Base-by-base conservation (phyloP, 108 stramenopile species). In the Fragilaria radians region DNA sequence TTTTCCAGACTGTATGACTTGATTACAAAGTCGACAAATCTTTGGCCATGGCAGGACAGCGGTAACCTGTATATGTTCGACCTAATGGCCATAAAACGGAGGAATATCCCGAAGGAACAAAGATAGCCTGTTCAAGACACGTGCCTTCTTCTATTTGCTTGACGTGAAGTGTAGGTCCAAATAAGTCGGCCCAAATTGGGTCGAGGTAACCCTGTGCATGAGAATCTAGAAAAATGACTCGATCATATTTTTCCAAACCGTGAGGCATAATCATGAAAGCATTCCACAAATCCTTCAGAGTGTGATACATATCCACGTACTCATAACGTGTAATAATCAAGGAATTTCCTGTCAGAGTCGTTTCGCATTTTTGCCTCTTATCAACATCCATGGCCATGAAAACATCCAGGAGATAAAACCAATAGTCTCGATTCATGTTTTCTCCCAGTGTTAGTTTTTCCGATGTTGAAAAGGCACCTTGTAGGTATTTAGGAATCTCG, bases 301-400 rank as follows among this genome's bases (percentile, higher is more conserved):
- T 70, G 56, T 74, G 73, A 32, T 71, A 74, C 21, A 79, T 45
- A 48, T 79, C 73, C 19, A 67, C 77, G 32, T 79, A 79, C 46
- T 73, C 72, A 32, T 74, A 73, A 1, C 77, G 65, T 31, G 73
- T 70, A 14, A 74, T 28, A 1, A 79, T 55, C 9, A 79, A 60
- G 17, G 77, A 73, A n/a, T 53, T 50, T 48, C 74, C 74, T 18
- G 23, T 17, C n/a, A 49, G 54, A 4, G 57, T 72, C 27, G 48
- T 58, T 17, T 50, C 26, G 45, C 71, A 72, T 31, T 55, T 51
- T 22, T 46, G 5, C 22, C 59, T 62, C 1, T 54, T 59, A 57
- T 69, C 56, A 7, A 42, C 36, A 2, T 54, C 32, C 30, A 71
- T 29, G 25, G 51, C 48, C 34, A 59, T 61, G 52, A 72, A 45